Evolutionary conservation across 192 early-diverging fungal species (phyloP).

Genomic region (Entomortierella parvispora): DNA sequence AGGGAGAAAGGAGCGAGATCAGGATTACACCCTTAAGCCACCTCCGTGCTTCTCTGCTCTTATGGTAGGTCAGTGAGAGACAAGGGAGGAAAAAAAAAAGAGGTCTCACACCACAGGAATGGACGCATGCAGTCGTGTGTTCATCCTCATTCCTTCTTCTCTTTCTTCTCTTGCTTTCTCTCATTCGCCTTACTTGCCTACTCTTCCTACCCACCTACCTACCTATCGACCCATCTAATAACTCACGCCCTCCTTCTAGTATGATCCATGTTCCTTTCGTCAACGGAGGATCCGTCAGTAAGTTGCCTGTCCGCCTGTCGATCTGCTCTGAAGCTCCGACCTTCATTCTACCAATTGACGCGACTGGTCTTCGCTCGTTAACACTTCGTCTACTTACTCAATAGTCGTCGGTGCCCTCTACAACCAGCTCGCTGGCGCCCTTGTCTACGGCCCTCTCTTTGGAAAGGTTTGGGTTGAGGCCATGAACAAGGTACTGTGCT

Average conservation of each 20-base stretch:
- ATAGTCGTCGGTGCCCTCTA: conserved; percentile 42
- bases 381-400: neutral
- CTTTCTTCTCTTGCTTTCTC: conserved; percentile 1
- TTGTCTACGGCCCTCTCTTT: conserved; percentile 51
- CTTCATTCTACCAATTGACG: too few relatives aligned
- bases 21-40: too few relatives aligned
- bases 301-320: neutral
- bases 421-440: conserved; percentile 38
- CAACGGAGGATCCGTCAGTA: conserved; percentile 43
- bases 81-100: too few relatives aligned
- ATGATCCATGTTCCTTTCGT: conserved; percentile 46
- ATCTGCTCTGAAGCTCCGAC: too few relatives aligned
- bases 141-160: neutral
- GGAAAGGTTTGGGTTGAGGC: conserved; percentile 45
- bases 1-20: too few relatives aligned
- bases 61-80: too few relatives aligned
- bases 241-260: too few relatives aligned
- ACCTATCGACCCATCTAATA: too few relatives aligned
- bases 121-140: neutral
- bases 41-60: too few relatives aligned
- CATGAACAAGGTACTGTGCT: conserved; percentile 24
- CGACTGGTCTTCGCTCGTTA: neutral
- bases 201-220: neutral
- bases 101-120: too few relatives aligned
- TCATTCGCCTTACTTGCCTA: neutral